phyloP scores from a whole-genome alignment of 2,329 filamentous ascomycete genomes.

The Venturia effusa region DNA sequence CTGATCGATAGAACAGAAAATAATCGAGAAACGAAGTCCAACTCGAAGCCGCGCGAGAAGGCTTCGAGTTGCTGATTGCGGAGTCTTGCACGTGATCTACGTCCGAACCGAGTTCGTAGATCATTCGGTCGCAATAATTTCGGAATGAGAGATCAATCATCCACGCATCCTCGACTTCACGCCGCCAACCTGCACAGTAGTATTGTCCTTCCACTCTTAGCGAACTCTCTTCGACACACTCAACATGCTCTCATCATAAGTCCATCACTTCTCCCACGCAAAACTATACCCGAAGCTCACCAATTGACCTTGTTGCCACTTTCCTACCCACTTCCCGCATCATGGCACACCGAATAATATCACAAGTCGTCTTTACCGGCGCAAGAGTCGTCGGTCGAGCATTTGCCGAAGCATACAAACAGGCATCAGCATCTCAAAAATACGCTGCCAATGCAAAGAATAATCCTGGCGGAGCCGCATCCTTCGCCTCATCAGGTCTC shows the following conservation, averaged over 20 bases:
- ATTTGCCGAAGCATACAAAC: conserved; percentile 88
- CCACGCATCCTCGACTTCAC: background rate
- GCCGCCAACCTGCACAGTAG: background rate
- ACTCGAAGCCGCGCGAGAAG: too few relatives aligned
- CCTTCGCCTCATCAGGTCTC: conserved; percentile 58
- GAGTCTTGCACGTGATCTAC: too few relatives aligned
- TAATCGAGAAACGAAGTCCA: too few relatives aligned
- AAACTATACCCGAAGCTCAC: background rate
- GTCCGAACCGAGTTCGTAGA: too few relatives aligned
- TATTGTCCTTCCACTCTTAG: too few relatives aligned
- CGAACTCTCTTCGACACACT: background rate
- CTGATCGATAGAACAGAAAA: background rate
- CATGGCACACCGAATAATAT: conserved; percentile 89
- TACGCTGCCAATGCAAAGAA: conserved; percentile 67
- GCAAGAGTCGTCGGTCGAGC: conserved; percentile 85
- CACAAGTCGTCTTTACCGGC: conserved; percentile 84
- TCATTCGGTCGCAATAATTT: too few relatives aligned
- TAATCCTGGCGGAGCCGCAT: conserved; percentile 40
- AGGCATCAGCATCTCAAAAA: conserved; percentile 77
- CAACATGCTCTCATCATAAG: background rate
- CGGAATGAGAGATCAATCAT: background rate
- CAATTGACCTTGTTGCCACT: background rate
- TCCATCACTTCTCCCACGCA: background rate
- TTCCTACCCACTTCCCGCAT: background rate
- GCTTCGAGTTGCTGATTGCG: too few relatives aligned